Conservation (phyloP, 768 basidiomycete genomes). For the Russula emetica region DNA sequence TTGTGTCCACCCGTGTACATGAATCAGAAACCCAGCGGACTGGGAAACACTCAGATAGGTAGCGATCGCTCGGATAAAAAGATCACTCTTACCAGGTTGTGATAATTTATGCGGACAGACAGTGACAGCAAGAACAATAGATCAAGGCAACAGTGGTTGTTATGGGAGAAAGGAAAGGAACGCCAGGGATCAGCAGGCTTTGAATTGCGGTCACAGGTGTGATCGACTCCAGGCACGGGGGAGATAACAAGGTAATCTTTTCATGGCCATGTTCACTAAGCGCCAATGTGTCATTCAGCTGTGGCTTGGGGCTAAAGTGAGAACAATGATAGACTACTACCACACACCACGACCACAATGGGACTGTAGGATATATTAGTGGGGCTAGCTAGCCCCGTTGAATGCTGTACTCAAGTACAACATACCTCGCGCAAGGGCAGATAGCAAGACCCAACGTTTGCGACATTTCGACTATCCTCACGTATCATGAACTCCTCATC, state of each 20-base stretch:
- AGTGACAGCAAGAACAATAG: not conserved
- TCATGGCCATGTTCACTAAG: not conserved
- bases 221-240: no score
- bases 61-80: not conserved
- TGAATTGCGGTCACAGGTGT: no score
- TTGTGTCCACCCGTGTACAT: not conserved
- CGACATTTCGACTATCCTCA: not conserved
- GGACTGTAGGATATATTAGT: constrained; percentile 12
- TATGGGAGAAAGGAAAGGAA: not conserved
- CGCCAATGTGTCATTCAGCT: constrained; percentile 8
- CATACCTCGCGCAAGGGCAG: not conserved
- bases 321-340: constrained; percentile 18
- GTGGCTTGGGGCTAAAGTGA: constrained; percentile 14
- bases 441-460: constrained; percentile 6
- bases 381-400: not conserved
- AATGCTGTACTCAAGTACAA: not conserved
- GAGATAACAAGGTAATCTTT: constrained; percentile 7
- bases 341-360: constrained; percentile 12
- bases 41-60: not conserved
- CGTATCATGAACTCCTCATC: constrained; percentile 10
- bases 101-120: not conserved
- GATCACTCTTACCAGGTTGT: not conserved
- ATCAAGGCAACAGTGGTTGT: not conserved
- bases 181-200: no score
- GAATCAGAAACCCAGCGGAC: not conserved